Evolutionary conservation across 164 flowering plant genomes (phyloP).

Genomic region (Dillenia suffruticosa): DNA sequence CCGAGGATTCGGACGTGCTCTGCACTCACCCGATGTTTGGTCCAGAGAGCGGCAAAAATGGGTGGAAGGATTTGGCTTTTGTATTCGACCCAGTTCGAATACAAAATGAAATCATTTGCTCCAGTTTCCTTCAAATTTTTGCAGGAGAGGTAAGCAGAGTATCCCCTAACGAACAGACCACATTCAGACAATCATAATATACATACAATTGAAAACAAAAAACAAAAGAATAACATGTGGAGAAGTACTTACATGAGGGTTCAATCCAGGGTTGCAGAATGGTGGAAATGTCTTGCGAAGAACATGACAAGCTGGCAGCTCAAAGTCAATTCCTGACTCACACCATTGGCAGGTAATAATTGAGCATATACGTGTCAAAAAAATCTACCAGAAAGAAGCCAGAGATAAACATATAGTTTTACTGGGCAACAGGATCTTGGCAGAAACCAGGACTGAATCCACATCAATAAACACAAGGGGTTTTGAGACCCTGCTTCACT

Average conservation of each 20-base stretch:
- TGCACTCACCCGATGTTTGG: slow-evolving; percentile 96
- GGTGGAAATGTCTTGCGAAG: slow-evolving; percentile 75
- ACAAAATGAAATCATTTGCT: slow-evolving; percentile 38
- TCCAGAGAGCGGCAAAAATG: slow-evolving; percentile 68
- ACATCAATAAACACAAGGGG: slow-evolving; percentile 71
- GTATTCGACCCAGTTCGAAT: slow-evolving; percentile 64
- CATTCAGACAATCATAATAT: no score
- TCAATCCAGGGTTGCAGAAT: slow-evolving; percentile 62
- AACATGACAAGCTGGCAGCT: slow-evolving; percentile 67
- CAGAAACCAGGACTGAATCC: slow-evolving; percentile 48
- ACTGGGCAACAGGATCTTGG: slow-evolving; percentile 34
- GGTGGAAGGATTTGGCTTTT: slow-evolving; percentile 56
- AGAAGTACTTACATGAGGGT: neutral
- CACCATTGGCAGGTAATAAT: slow-evolving; percentile 59
- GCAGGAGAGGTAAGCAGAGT: slow-evolving; percentile 37
- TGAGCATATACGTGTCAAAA: no score
- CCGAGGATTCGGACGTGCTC: slow-evolving; percentile 48
- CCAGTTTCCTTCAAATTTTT: slow-evolving; percentile 49
- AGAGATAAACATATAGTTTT: neutral
- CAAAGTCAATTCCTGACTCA: slow-evolving; percentile 71
- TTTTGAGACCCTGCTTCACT: slow-evolving; percentile 47
- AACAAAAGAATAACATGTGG: neutral
- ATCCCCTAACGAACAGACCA: no score
- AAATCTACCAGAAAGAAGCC: no score
- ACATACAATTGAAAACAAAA: no score